Evolutionary conservation across 2,329 filamentous ascomycete species (phyloP).

Genomic region (Cordyceps farinosa): DNA sequence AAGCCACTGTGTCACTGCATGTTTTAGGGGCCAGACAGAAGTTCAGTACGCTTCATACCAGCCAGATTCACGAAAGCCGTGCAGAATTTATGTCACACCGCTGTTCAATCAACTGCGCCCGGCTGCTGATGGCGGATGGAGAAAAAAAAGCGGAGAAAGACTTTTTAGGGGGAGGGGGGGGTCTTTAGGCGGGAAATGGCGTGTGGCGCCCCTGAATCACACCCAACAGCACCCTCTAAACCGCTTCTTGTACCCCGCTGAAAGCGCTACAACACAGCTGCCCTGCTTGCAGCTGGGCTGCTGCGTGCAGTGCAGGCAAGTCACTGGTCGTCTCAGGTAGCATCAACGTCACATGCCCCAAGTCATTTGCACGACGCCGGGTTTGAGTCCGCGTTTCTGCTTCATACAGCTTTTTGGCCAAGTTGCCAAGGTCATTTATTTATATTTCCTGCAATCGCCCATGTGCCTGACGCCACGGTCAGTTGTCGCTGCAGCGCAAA

Average conservation of each 20-base stretch:
- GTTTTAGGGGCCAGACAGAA: no score
- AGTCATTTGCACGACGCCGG: slow-evolving; percentile 9
- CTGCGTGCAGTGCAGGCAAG: neutral
- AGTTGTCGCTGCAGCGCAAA: neutral
- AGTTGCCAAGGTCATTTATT: neutral
- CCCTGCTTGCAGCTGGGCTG: neutral
- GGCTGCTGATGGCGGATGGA: no score
- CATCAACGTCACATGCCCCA: neutral
- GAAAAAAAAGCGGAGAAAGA: no score
- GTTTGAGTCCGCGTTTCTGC: neutral
- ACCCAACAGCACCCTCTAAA: no score
- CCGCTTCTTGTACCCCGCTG: neutral
- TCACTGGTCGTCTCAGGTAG: slow-evolving; percentile 1
- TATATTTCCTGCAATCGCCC: neutral
- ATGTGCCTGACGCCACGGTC: neutral
- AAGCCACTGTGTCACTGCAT: no score
- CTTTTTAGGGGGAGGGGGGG: no score
- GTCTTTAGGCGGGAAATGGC: no score
- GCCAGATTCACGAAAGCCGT: no score
- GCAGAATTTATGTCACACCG: no score
- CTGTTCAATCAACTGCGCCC: no score
- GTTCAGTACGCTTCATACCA: no score
- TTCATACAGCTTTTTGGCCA: neutral
- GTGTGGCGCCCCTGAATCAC: no score
- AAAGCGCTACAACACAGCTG: neutral